Percentiles rank a stretch among this genome's conserved stretches.
Conservation (phyloP, 192 early-diverging fungal species). For the Rhizophlyctis rosea region DNA sequence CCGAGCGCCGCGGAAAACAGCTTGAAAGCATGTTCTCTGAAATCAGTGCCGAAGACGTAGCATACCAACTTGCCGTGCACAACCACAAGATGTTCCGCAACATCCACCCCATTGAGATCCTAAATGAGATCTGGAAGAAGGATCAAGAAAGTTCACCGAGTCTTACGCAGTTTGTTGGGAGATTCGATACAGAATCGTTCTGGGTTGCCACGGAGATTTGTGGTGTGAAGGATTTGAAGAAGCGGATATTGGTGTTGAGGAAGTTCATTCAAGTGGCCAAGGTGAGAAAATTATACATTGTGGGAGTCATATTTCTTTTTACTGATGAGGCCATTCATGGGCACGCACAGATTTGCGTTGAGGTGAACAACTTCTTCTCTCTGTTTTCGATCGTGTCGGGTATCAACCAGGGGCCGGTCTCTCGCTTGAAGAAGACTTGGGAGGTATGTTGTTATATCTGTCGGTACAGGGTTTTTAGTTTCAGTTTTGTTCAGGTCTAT, state of each 20-base stretch:
- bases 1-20: conserved; percentile 44
- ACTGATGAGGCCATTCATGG: neutral
- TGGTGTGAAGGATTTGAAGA: conserved; percentile 52
- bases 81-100: conserved; percentile 53
- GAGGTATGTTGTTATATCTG: conserved; percentile 32
- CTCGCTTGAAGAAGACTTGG: conserved; percentile 61
- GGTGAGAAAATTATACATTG: conserved; percentile 25
- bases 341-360: conserved; percentile 42
- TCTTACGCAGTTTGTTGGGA: conserved; percentile 50
- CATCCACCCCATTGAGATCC: conserved; percentile 62
- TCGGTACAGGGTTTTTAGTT: conserved; percentile 1
- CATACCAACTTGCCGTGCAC: conserved; percentile 54
- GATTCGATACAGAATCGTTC: conserved; percentile 60
- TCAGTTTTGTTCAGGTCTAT: neutral
- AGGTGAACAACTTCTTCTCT: conserved; percentile 58
- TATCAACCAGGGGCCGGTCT: conserved; percentile 51
- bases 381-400: conserved; percentile 60
- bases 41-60: conserved; percentile 41
- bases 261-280: conserved; percentile 55
- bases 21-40: conserved; percentile 51
- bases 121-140: conserved; percentile 58
- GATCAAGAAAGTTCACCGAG: conserved; percentile 49
- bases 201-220: conserved; percentile 60
- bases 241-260: conserved; percentile 36
- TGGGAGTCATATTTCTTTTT: neutral